These are phyloP conservation scores for Murraya koenigii DNA, from an alignment of 345 rosid species.

Conservation along the genomic window DNA sequence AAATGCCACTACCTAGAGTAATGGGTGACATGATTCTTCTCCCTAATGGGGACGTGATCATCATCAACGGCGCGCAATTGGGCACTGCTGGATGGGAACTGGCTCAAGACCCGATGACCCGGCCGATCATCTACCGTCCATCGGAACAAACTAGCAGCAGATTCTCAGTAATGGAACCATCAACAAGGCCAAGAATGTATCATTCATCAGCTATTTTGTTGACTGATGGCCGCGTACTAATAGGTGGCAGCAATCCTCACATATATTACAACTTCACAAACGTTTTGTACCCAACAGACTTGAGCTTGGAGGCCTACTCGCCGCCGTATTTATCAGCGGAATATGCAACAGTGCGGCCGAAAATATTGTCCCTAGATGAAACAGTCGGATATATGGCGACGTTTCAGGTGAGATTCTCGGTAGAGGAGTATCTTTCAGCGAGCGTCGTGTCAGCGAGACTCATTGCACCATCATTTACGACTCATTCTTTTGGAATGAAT, in stretches of 20 bases:
- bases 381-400: constrained; percentile 28
- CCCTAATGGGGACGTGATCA: constrained; percentile 62
- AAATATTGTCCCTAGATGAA: constrained; percentile 24
- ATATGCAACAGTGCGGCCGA: constrained; percentile 38
- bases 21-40: constrained; percentile 88
- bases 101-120: constrained; percentile 40
- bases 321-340: constrained; percentile 60
- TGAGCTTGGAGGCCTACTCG: constrained; percentile 69
- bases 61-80: constrained; percentile 57
- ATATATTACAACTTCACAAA: constrained; percentile 53
- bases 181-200: constrained; percentile 63
- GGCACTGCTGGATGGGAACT: constrained; percentile 85
- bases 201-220: constrained; percentile 70
- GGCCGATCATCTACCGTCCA: constrained; percentile 59
- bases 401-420: constrained; percentile 32
- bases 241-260: constrained; percentile 86
- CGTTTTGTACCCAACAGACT: constrained; percentile 67
- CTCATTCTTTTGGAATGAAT: constrained; percentile 76
- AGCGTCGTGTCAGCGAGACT: constrained; percentile 46
- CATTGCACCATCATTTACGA: constrained; percentile 68
- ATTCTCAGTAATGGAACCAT: constrained; percentile 47
- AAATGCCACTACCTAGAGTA: constrained; percentile 70
- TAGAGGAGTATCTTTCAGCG: constrained; percentile 23
- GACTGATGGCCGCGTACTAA: constrained; percentile 64
- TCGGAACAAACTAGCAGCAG: constrained; percentile 12